Evolutionary conservation across 2,329 filamentous ascomycete genomes (phyloP).

Genomic region (Epichloe hybrida): DNA sequence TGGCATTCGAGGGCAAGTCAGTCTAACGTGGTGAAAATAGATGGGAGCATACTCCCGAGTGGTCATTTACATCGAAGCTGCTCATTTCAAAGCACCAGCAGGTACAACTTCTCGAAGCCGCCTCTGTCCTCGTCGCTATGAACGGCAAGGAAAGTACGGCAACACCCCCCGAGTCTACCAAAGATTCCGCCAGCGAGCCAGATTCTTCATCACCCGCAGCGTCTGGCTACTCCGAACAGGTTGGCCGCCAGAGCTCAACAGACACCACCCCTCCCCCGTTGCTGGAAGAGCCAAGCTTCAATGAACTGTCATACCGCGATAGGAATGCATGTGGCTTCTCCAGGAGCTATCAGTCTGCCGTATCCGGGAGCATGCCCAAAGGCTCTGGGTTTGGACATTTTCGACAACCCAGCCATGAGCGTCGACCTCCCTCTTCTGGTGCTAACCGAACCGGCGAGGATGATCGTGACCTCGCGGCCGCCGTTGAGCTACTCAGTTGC

Average conservation of each 20-base stretch:
- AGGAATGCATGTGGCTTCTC: constrained; percentile 51
- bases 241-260: constrained; percentile 68
- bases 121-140: constrained; percentile 92
- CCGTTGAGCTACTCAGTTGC: constrained; percentile 80
- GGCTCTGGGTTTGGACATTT: constrained; percentile 41
- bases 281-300: constrained; percentile 46
- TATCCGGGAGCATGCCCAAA: constrained; percentile 33
- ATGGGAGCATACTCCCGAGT: constrained; percentile 98
- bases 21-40: constrained; percentile 33
- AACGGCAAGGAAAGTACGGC: constrained; percentile 43
- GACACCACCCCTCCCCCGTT: constrained; percentile 87
- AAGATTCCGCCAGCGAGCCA: constrained; percentile 61
- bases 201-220: constrained; percentile 73
- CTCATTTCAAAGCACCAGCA: constrained; percentile 99
- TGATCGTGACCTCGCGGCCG: constrained; percentile 76
- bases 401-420: constrained; percentile 63
- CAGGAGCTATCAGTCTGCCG: constrained; percentile 66
- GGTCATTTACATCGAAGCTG: constrained; percentile 92
- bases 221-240: constrained; percentile 67
- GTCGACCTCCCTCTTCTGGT: constrained; percentile 67
- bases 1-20: neutral
- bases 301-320: constrained; percentile 35
- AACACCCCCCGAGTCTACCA: constrained; percentile 53
- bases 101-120: constrained; percentile 91
- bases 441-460: constrained; percentile 64